Percentiles rank a stretch among this genome's conserved stretches.
phyloP scores from a whole-genome alignment of 192 early-diverging fungal species.

The Radiomyces spectabilis region DNA sequence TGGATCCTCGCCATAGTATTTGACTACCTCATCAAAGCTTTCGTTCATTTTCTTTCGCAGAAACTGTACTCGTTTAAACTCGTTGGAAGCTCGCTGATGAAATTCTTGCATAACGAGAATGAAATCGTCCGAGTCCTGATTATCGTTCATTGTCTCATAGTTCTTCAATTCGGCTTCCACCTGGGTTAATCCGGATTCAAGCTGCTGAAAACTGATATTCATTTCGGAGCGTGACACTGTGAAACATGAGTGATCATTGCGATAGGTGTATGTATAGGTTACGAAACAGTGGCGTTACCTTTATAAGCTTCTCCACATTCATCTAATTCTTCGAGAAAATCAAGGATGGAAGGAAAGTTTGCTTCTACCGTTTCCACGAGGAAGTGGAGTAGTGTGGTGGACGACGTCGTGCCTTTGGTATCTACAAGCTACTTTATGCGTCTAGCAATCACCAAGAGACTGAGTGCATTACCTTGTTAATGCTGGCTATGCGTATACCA shows the following conservation, averaged over 20 bases:
- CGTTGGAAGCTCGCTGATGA: constrained; percentile 40
- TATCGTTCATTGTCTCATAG: constrained; percentile 19
- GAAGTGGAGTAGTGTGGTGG: constrained; percentile 74
- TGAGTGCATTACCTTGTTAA: constrained; percentile 78
- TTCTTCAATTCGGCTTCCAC: constrained; percentile 33
- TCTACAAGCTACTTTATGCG: constrained; percentile 11
- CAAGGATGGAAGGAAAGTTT: constrained; percentile 48
- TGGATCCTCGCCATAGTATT: constrained; percentile 67
- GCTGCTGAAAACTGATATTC: constrained; percentile 28
- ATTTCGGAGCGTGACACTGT: constrained; percentile 3
- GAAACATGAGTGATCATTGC: no score
- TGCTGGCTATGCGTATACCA: constrained; percentile 75
- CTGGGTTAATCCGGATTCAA: constrained; percentile 27
- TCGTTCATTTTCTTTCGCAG: constrained; percentile 55
- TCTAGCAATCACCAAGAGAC: no score
- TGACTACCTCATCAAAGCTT: constrained; percentile 55
- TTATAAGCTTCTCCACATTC: constrained; percentile 58
- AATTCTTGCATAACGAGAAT: constrained; percentile 57
- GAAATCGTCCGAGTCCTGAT: constrained; percentile 41
- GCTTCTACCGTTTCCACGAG: constrained; percentile 58
- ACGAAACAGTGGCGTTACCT: no score
- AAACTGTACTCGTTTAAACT: constrained; percentile 41
- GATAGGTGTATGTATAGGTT: no score
- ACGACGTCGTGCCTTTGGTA: constrained; percentile 3
- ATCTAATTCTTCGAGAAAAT: constrained; percentile 58